Evolutionary conservation across 2,329 filamentous ascomycete genomes (phyloP).

Genomic region (Alternaria sp.): DNA sequence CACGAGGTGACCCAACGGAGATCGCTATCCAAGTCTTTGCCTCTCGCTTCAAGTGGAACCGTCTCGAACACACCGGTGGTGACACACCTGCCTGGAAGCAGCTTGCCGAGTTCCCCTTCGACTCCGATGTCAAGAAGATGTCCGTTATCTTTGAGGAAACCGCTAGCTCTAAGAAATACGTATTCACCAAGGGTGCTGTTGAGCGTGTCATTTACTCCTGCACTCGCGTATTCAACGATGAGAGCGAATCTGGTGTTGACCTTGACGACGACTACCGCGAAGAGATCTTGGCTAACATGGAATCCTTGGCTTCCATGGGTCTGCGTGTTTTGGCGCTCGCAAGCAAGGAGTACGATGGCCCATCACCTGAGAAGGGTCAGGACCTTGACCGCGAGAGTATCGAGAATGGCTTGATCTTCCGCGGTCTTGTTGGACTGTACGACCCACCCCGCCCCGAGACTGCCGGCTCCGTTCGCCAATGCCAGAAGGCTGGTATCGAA

Average conservation of each 20-base stretch:
- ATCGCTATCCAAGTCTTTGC: conserved; percentile 78
- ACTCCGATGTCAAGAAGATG: conserved; percentile 77
- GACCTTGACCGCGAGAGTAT: conserved; percentile 64
- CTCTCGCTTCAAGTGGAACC: conserved; percentile 66
- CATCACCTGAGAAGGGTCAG: conserved; percentile 43
- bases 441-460: conserved; percentile 84
- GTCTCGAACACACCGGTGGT: neutral
- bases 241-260: conserved; percentile 42
- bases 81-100: conserved; percentile 32
- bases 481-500: conserved; percentile 45
- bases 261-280: conserved; percentile 61
- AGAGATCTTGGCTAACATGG: conserved; percentile 70
- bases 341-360: conserved; percentile 52
- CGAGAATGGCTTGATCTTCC: conserved; percentile 72
- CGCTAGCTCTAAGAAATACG: conserved; percentile 48
- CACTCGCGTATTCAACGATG: conserved; percentile 64
- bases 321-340: conserved; percentile 73
- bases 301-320: conserved; percentile 68
- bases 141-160: conserved; percentile 65
- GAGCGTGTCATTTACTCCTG: conserved; percentile 61
- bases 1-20: conserved; percentile 60
- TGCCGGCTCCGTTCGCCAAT: conserved; percentile 56
- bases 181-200: conserved; percentile 71
- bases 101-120: conserved; percentile 73
- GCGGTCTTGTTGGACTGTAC: conserved; percentile 82